Percentiles rank a stretch among this genome's conserved stretches.
phyloP scores from a whole-genome alignment of 257 asterid species.

The Nyctanthes arbortristis region DNA sequence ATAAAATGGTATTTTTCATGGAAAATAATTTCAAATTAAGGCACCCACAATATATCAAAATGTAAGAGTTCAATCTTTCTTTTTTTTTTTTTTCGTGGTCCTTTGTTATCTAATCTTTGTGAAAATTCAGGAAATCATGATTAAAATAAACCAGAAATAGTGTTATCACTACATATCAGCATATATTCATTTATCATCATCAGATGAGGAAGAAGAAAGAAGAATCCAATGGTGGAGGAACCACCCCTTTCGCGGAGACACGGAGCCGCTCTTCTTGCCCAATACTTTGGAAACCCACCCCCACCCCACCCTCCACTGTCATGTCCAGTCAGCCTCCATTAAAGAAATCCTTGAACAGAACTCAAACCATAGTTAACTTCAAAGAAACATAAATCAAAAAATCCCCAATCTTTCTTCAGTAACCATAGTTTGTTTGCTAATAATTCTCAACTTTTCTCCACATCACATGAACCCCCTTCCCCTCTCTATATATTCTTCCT shows the following conservation, averaged over 20 bases:
- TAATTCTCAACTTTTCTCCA: constrained; percentile 24
- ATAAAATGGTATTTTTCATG: too few relatives aligned
- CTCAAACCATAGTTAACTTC: neutral
- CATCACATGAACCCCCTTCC: constrained; percentile 27
- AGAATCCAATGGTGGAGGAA: constrained; percentile 30
- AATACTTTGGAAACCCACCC: constrained; percentile 50
- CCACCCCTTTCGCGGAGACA: constrained; percentile 60
- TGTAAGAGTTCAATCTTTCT: too few relatives aligned
- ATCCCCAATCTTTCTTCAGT: constrained; percentile 2
- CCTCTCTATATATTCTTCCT: constrained; percentile 29
- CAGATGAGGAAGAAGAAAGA: constrained; percentile 18
- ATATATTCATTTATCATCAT: too few relatives aligned
- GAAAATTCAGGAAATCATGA: too few relatives aligned
- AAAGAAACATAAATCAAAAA: neutral
- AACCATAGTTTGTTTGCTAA: constrained; percentile 26
- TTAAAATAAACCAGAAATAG: too few relatives aligned
- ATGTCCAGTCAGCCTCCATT: constrained; percentile 3
- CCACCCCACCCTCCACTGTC: neutral
- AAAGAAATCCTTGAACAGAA: neutral
- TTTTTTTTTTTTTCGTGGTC: too few relatives aligned
- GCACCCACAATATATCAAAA: too few relatives aligned
- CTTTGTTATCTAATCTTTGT: too few relatives aligned
- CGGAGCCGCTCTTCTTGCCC: constrained; percentile 68
- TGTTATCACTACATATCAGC: too few relatives aligned
- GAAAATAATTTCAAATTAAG: too few relatives aligned